phyloP scores from a whole-genome alignment of 2,329 filamentous ascomycete species.

The Penicillium sp. region DNA sequence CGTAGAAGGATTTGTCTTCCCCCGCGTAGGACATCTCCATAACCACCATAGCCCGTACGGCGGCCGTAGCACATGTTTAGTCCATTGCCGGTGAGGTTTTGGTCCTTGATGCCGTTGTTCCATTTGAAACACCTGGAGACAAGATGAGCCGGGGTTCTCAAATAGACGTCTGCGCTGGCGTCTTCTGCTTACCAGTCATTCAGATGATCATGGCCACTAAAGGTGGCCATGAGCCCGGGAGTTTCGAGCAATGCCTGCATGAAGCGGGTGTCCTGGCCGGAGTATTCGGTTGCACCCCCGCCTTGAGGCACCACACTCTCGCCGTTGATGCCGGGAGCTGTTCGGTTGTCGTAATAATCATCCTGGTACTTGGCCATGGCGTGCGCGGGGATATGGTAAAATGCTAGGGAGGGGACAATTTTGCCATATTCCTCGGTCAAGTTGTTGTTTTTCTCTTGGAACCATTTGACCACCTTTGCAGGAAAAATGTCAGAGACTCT shows the following conservation, averaged over 20 bases:
- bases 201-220: slow-evolving; percentile 63
- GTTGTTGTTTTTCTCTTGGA: slow-evolving; percentile 28
- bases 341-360: slow-evolving; percentile 38
- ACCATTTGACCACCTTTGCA: slow-evolving; percentile 40
- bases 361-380: slow-evolving; percentile 40
- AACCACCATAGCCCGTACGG: slow-evolving; percentile 65
- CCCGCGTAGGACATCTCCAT: slow-evolving; percentile 59
- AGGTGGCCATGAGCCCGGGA: slow-evolving; percentile 51
- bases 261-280: slow-evolving; percentile 53
- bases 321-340: slow-evolving; percentile 45
- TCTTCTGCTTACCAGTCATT: slow-evolving; percentile 48
- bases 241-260: slow-evolving; percentile 56
- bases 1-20: slow-evolving; percentile 51
- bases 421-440: slow-evolving; percentile 27
- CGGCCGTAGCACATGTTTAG: slow-evolving; percentile 54
- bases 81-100: slow-evolving; percentile 39
- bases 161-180: slow-evolving; percentile 7
- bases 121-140: slow-evolving; percentile 37
- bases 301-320: slow-evolving; percentile 36
- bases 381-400: slow-evolving; percentile 50
- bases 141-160: slow-evolving; percentile 29
- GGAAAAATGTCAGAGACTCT: background rate
- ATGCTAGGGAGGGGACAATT: slow-evolving; percentile 47
- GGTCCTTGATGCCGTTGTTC: slow-evolving; percentile 23
- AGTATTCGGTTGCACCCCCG: slow-evolving; percentile 24